Evolutionary conservation across 1,139 yeast species (phyloP).

Genomic region (Lodderomyces beijingensis): DNA sequence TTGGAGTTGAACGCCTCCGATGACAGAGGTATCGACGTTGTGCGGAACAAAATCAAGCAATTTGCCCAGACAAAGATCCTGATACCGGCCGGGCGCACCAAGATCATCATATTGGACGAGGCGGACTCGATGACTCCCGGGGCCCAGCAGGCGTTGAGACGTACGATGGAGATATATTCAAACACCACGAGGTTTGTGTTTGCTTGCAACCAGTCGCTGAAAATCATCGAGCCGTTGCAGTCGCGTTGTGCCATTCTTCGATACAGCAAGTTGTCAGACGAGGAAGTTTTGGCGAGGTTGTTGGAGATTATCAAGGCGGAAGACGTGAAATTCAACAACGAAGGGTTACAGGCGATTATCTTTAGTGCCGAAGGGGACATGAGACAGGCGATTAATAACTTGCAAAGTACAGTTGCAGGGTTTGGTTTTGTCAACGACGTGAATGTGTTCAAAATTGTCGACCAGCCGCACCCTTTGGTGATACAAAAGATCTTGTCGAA

Average conservation of each 20-base stretch:
- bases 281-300: constrained; percentile 75
- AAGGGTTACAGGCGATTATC: constrained; percentile 90
- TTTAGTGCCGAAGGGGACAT: constrained; percentile 98
- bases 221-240: constrained; percentile 94
- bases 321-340: constrained; percentile 74
- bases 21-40: constrained; percentile 49
- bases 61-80: constrained; percentile 73
- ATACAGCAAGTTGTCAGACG: constrained; percentile 76
- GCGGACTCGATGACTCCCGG: constrained; percentile 99
- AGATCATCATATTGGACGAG: constrained; percentile 86
- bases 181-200: constrained; percentile 95
- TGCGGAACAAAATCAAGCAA: constrained; percentile 44
- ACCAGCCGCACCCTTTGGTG: constrained; percentile 91
- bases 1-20: constrained; percentile 65
- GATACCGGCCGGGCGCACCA: constrained; percentile 59
- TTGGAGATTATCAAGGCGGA: constrained; percentile 70
- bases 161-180: constrained; percentile 96
- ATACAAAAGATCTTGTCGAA: constrained; percentile 66
- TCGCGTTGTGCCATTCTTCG: constrained; percentile 94
- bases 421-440: constrained; percentile 85
- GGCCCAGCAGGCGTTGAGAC: constrained; percentile 93
- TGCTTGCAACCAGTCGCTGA: constrained; percentile 92
- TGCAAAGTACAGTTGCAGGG: constrained; percentile 93
- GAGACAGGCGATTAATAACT: constrained; percentile 95
- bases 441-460: constrained; percentile 92